Evolutionary conservation across 768 basidiomycete species (phyloP), one percentile per base, ranked within the genome.

Genomic region (Pleurotus citrinopileatus): DNA sequence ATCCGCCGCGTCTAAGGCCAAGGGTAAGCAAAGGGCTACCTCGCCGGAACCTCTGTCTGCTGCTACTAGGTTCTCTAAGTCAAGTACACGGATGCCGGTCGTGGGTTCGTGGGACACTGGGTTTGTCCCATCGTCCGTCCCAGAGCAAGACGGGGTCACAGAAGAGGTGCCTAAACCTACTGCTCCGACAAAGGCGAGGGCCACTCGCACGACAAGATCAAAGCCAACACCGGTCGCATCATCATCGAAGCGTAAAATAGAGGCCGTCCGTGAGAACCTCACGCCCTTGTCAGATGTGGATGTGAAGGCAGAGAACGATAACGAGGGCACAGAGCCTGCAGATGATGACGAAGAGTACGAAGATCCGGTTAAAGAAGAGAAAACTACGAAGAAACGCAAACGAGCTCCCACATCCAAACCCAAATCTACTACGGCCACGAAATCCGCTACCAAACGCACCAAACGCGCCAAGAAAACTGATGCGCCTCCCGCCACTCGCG

Each of bases 111-210:
- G 63, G 64, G 74, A 76, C 54, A 61, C 54, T 42, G 62, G 60
- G 7, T 68, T 75, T 51, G 65, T 86, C 10, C 84, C 84, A 4
- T 85, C 84, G 0, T 88, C 86, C 15, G 68, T 81, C 40, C 83
- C 84, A 2, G 77, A 79, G 34, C 79, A 85, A 61, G 80, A 82
- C 55, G 47, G 57, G 10, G 38, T 43, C 17, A 29, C 20, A 20
- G 22, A 9, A n/a, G 13, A 22, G 10, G 19, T 27, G 8, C 13
- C 47, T 12, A 36, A 43, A 19, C 12, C 37, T 17, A n/a, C 27
- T 8, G 37, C 50, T 38, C 9, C 15, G n/a, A 13, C 46, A 2
- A 46, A 48, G 28, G 22, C 37, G 8, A 32, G 46, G 26, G 42
- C 19, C 25, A 36, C 8, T 22, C 44, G 32, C 27, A 51, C 27